These are phyloP conservation scores for Candida ipomoeae DNA, from an alignment of 805 yeast species.

Conservation along the genomic window DNA sequence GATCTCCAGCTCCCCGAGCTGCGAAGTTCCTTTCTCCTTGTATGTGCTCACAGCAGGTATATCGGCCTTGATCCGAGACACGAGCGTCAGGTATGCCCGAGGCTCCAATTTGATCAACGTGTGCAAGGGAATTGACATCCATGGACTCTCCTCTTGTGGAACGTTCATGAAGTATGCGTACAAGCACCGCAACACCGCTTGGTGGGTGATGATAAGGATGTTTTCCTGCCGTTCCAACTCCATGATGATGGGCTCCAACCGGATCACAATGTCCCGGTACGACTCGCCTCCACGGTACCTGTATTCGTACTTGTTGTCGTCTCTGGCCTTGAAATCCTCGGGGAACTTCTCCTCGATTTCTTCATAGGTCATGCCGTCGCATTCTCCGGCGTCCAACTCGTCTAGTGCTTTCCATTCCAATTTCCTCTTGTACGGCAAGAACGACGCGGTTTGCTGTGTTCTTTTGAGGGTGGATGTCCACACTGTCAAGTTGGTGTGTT, in stretches of 20 bases:
- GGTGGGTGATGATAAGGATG: slow-evolving; percentile 93
- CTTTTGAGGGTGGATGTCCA: slow-evolving; percentile 93
- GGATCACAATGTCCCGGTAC: slow-evolving; percentile 88
- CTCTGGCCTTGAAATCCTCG: slow-evolving; percentile 93
- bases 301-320: slow-evolving; percentile 92
- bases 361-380: slow-evolving; percentile 96
- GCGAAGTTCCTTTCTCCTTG: slow-evolving; percentile 86
- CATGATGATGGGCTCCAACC: slow-evolving; percentile 97
- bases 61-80: slow-evolving; percentile 87
- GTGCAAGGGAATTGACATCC: slow-evolving; percentile 98
- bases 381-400: slow-evolving; percentile 95
- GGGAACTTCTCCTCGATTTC: slow-evolving; percentile 84
- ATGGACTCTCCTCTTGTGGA: slow-evolving; percentile 94
- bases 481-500: slow-evolving; percentile 60
- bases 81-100: slow-evolving; percentile 86
- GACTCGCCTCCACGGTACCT: slow-evolving; percentile 97
- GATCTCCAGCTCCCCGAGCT: slow-evolving; percentile 48
- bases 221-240: slow-evolving; percentile 96
- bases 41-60: slow-evolving; percentile 98
- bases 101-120: slow-evolving; percentile 92
- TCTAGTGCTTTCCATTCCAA: slow-evolving; percentile 95
- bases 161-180: slow-evolving; percentile 98
- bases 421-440: slow-evolving; percentile 68
- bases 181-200: slow-evolving; percentile 92
- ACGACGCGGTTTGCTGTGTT: slow-evolving; percentile 89